Evolutionary conservation across 2,329 filamentous ascomycete species (phyloP).

Genomic region (Botrytis medusae): DNA sequence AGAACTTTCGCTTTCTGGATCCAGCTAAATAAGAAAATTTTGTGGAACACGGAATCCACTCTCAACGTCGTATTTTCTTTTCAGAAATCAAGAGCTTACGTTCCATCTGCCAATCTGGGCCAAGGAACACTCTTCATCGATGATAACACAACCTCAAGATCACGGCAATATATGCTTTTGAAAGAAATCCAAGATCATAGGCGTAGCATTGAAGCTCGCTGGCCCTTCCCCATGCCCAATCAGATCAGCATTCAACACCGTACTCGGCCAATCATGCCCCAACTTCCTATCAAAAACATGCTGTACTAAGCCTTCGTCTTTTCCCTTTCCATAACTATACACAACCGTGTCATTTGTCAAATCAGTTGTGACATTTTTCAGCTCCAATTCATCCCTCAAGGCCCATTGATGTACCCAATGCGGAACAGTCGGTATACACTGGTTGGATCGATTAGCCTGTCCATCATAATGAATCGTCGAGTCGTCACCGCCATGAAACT

Average conservation of each 20-base stretch:
- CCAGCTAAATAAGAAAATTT: not conserved
- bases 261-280: slow-evolving; percentile 27
- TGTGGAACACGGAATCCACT: not conserved
- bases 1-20: not conserved
- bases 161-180: slow-evolving; percentile 15
- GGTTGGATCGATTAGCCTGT: slow-evolving; percentile 43
- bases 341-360: slow-evolving; percentile 15
- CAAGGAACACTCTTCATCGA: not conserved
- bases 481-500: slow-evolving; percentile 53
- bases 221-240: not conserved
- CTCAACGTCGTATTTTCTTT: fast-evolving
- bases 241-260: slow-evolving; percentile 22
- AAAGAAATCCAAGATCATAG: slow-evolving; percentile 25
- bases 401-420: slow-evolving; percentile 26
- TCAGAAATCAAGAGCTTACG: not conserved
- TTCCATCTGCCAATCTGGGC: not conserved
- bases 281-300: slow-evolving; percentile 23
- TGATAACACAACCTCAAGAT: fast-evolving
- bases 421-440: slow-evolving; percentile 47
- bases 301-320: slow-evolving; percentile 19
- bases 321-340: slow-evolving; percentile 23
- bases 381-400: slow-evolving; percentile 18
- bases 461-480: slow-evolving; percentile 48
- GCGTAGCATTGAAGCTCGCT: slow-evolving; percentile 23
- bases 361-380: slow-evolving; percentile 12